Percentiles rank a stretch among this genome's conserved stretches.
Conservation (phyloP, 2,329 filamentous ascomycete species). For the Pezicula rhizophila region DNA sequence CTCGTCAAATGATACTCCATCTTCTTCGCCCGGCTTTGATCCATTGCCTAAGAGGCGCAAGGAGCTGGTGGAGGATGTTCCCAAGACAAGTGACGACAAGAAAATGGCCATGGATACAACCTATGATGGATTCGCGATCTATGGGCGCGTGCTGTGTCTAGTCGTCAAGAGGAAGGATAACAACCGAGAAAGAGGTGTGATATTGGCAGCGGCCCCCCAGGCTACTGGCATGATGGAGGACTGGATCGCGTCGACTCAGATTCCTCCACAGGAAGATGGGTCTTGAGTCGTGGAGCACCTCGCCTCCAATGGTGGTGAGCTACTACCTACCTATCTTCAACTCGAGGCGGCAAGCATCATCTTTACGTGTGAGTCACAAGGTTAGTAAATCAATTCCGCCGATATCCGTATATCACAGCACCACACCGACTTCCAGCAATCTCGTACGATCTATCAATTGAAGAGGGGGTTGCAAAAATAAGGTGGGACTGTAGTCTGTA, state of each 20-base stretch:
- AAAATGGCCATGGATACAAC: conserved; percentile 79
- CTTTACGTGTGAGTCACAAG: too few relatives aligned
- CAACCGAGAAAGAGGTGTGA: conserved; percentile 33
- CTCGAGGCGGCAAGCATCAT: too few relatives aligned
- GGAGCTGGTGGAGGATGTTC: conserved; percentile 26
- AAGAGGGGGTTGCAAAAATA: background rate
- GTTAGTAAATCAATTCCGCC: too few relatives aligned
- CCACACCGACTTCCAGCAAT: background rate
- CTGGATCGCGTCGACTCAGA: conserved; percentile 77
- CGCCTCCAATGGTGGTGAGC: too few relatives aligned
- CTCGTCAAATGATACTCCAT: conserved; percentile 24
- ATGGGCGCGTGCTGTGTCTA: conserved; percentile 85
- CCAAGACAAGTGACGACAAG: conserved; percentile 52
- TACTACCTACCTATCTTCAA: too few relatives aligned
- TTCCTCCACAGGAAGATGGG: conserved; percentile 30
- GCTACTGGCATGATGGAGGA: conserved; percentile 65
- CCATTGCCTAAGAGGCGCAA: conserved; percentile 38
- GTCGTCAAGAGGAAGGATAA: conserved; percentile 73
- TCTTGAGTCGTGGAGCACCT: too few relatives aligned
- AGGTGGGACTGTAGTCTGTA: background rate
- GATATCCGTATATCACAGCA: too few relatives aligned
- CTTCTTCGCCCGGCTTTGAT: conserved; percentile 21
- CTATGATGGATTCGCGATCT: conserved; percentile 95
- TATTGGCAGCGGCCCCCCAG: conserved; percentile 48
- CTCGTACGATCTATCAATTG: background rate